phyloP scores from a whole-genome alignment of 495 filamentous ascomycete species.

The Chlorociboria aeruginascens region DNA sequence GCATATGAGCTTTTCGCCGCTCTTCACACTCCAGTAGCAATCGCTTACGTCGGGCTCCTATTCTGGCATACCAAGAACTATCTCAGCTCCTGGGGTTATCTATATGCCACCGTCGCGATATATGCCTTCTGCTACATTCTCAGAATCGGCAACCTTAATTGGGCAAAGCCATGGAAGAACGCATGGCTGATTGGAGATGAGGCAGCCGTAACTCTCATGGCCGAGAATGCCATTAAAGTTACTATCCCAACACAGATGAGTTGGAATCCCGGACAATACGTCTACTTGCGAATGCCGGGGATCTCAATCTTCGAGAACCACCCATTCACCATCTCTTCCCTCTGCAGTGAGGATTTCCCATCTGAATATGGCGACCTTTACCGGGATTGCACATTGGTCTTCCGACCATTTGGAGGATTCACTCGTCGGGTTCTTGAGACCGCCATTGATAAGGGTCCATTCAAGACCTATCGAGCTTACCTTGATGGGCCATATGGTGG shows the following conservation, averaged over 20 bases:
- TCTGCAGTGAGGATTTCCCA: slow-evolving; percentile 74
- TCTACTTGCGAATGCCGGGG: slow-evolving; percentile 87
- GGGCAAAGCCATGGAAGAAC: slow-evolving; percentile 67
- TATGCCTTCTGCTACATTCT: slow-evolving; percentile 55
- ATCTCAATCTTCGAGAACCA: slow-evolving; percentile 87
- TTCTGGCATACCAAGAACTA: slow-evolving; percentile 97
- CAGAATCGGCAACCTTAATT: slow-evolving; percentile 71
- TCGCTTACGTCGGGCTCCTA: slow-evolving; percentile 70
- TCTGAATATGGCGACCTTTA: slow-evolving; percentile 79
- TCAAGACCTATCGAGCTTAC: slow-evolving; percentile 79
- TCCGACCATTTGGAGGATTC: slow-evolving; percentile 83
- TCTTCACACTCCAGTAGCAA: slow-evolving; percentile 69
- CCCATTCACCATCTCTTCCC: slow-evolving; percentile 88
- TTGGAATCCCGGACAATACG: slow-evolving; percentile 90
- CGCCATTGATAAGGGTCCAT: slow-evolving; percentile 68
- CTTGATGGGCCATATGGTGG: slow-evolving; percentile 92
- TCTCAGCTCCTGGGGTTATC: slow-evolving; percentile 81
- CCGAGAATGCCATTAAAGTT: slow-evolving; percentile 84
- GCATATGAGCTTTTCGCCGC: slow-evolving; percentile 76
- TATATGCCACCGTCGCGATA: slow-evolving; percentile 71
- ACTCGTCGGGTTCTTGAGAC: slow-evolving; percentile 67
- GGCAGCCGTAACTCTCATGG: slow-evolving; percentile 73
- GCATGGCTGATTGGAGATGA: slow-evolving; percentile 81
- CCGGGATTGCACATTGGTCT: slow-evolving; percentile 79
- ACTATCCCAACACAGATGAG: slow-evolving; percentile 86